Base-by-base conservation (phyloP, 2,329 filamentous ascomycete genomes). In the Bimuria novae-zelandiae region DNA sequence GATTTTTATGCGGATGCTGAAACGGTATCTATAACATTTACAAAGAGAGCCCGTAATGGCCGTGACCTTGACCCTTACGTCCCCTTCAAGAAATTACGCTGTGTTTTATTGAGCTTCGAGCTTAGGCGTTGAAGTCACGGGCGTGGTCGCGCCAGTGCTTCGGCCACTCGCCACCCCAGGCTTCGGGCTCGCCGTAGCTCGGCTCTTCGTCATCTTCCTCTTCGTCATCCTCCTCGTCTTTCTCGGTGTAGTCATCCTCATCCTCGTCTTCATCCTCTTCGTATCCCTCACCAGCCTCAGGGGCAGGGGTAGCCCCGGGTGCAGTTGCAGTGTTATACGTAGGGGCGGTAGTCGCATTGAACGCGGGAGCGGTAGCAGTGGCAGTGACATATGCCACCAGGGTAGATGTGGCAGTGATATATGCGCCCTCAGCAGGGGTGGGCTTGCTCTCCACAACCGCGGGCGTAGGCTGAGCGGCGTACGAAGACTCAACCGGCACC, bases 91-190 rank as follows among this genome's bases (percentile, higher is more conserved):
- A n/a, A n/a, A n/a, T n/a, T n/a, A n/a, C n/a, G n/a, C n/a, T n/a
- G n/a, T n/a, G n/a, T 12, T n/a, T 4, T n/a, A 33, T 12, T 4
- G 11, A 12, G 30, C 19, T 7, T 7, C 7, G 5, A 80, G 80
- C 22, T 37, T 39, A 39, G 29, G 33, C 44, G 42, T 19, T 8
- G 25, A 53, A 53, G 12, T 49, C 45, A 17, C 45, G 43, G 11
- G 51, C 32, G 25, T 53, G 51, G 44, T 36, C 49, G 25, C 51
- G 46, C 44, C 44, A 37, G 33, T 47, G 33, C 22, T 19, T 25
- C 7, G 19, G 23, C 19, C 42, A 27, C 16, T 30, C 33, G 33
- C 33, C 33, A 12, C 44, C 44, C 44, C 44, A 47, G n/a, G 29
- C 42, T 19, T 27, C 7, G 32, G 30, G 7, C 30, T 46, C 43